Base-by-base conservation (phyloP, 331 rosid species). In the Cydonia oblonga region DNA sequence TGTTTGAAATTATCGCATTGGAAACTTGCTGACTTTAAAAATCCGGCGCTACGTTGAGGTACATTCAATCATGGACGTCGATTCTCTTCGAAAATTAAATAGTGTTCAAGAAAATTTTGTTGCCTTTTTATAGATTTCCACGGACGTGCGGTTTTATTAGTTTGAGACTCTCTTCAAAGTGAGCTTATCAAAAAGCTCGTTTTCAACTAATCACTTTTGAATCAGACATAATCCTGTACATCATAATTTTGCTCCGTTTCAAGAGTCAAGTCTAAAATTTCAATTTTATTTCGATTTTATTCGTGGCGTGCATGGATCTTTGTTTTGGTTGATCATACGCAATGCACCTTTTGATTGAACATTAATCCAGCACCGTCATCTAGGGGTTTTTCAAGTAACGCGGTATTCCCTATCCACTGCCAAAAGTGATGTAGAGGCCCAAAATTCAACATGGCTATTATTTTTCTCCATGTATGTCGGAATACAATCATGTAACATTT, bases 391-490 rank as follows among this genome's bases (percentile, higher is more conserved):
- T 77, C 82, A 88, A 82, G 91, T 92, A 9, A 90, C 90, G 96
- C 96, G 98, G 18, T 88, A 90, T 33, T 92, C 92, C 68, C 79
- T 92, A 69, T 85, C 92, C 42, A 87, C 92, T 5, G 89, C 98
- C 58, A 90, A 92, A 82, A 95, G 96, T 59, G 90, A 96, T 5
- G 93, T 96, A 11, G 96, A 90, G 76, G 88, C 93, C n/a, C 88
- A 25, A 92, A 87, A 74, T 78, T 92, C 76, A 92, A 92, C 82
- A 87, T 88, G 96, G 92, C 98, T 69, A 74, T 84, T 4, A 58
- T 92, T 75, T 86, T 92, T 49, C 85, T 90, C 44, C 92, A 90
- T 19, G 96, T 92, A 75, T 88, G 91, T 72, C 83, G 93, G 60
- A 85, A 85, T 58, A 88, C 90, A 25, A 78, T 88, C 73, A 90